Evolutionary conservation across 2,329 filamentous ascomycete species (phyloP).

Genomic region (Chaetothyriales sp.): DNA sequence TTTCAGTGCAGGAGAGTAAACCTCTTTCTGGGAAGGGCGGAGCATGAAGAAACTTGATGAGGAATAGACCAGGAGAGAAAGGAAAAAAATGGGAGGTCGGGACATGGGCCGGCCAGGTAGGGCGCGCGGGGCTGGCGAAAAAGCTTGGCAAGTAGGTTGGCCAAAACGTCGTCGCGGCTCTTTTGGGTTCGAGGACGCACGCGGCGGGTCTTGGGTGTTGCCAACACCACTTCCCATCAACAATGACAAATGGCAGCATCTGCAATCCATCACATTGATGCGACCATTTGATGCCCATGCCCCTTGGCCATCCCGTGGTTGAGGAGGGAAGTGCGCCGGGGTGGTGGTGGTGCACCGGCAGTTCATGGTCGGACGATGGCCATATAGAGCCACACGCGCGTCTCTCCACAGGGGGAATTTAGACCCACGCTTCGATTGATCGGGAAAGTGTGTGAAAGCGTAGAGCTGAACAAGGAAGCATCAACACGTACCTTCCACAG

Average conservation of each 20-base stretch:
- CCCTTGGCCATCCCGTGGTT: background rate
- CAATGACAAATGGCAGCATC: too few species aligned
- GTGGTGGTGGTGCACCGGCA: background rate
- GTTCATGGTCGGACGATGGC: background rate
- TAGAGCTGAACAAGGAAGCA: background rate
- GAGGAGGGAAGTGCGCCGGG: background rate
- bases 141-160: too few species aligned
- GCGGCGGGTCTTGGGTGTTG: too few species aligned
- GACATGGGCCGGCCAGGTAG: background rate
- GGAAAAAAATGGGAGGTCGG: conserved; percentile 5
- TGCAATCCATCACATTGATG: too few species aligned
- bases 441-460: background rate
- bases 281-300: too few species aligned
- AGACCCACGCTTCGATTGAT: conserved; percentile 1
- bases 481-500: background rate
- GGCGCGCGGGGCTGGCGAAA: too few species aligned
- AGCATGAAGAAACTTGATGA: conserved; percentile 14
- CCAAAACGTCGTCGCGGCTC: too few species aligned
- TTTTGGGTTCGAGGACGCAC: too few species aligned
- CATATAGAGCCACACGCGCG: background rate
- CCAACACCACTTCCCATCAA: background rate
- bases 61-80: conserved; percentile 2
- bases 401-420: background rate
- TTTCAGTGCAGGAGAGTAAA: conserved; percentile 14
- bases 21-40: conserved; percentile 12